Conservation (phyloP, 495 filamentous ascomycete species). For the Glarea lozoyensis region DNA sequence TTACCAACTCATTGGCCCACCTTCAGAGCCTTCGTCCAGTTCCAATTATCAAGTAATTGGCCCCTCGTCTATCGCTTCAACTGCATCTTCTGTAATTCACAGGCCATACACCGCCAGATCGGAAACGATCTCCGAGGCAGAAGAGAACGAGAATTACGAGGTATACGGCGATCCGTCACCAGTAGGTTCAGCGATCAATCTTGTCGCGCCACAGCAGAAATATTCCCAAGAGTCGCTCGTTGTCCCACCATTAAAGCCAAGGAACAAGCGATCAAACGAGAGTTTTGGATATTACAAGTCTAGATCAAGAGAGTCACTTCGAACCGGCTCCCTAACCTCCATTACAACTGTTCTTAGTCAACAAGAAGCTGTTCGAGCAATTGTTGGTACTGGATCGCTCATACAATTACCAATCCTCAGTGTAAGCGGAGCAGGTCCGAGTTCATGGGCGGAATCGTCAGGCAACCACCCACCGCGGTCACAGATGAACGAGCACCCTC, state of each 20-base stretch:
- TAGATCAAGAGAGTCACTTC: slow-evolving; percentile 36
- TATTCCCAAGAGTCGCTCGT: slow-evolving; percentile 48
- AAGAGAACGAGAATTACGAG: slow-evolving; percentile 34
- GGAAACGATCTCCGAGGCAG: too few relatives aligned
- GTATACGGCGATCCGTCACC: slow-evolving; percentile 33
- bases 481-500: slow-evolving; percentile 29
- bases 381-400: slow-evolving; percentile 21
- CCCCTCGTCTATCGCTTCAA: slow-evolving; percentile 9
- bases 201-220: slow-evolving; percentile 22
- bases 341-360: slow-evolving; percentile 37
- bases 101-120: slow-evolving; percentile 12
- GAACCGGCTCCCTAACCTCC: slow-evolving; percentile 39
- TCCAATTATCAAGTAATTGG: slow-evolving; percentile 19
- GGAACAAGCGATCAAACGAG: slow-evolving; percentile 31
- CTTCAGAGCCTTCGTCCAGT: too few relatives aligned
- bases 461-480: slow-evolving; percentile 22
- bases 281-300: slow-evolving; percentile 37
- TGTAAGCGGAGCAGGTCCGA: slow-evolving; percentile 4
- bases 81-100: slow-evolving; percentile 14
- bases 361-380: slow-evolving; percentile 27
- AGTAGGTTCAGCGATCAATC: slow-evolving; percentile 26
- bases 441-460: slow-evolving; percentile 21
- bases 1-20: too few relatives aligned
- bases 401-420: slow-evolving; percentile 15
- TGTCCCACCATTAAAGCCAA: slow-evolving; percentile 39